Conservation (phyloP, 2,329 filamentous ascomycete species). For the Alternaria ethzedia region DNA sequence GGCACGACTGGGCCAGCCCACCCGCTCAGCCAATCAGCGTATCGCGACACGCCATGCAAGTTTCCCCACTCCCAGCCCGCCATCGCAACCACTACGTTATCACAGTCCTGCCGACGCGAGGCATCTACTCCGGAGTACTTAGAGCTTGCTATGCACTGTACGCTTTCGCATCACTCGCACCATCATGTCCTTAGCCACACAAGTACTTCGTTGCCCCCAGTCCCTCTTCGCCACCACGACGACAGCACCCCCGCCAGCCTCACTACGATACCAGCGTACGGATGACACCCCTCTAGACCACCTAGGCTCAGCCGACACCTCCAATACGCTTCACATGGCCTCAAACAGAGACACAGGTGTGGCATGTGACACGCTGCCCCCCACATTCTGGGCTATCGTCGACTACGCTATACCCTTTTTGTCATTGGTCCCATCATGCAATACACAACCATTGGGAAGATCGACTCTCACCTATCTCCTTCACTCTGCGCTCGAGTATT, state of each 20-base stretch:
- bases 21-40: conserved; percentile 12
- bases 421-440: conserved; percentile 8
- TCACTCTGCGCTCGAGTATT: background rate
- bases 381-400: conserved; percentile 21
- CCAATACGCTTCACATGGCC: conserved; percentile 18
- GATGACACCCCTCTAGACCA: conserved; percentile 28
- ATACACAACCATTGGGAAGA: background rate
- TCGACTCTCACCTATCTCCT: background rate
- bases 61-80: conserved; percentile 16
- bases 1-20: background rate
- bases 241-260: background rate
- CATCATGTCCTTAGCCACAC: background rate
- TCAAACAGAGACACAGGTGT: conserved; percentile 21
- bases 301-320: conserved; percentile 19
- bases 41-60: conserved; percentile 9
- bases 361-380: conserved; percentile 31
- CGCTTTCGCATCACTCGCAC: background rate
- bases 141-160: background rate
- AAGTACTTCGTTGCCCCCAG: background rate
- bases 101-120: background rate
- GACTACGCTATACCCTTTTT: conserved; percentile 11
- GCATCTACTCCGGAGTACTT: background rate
- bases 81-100: conserved; percentile 8
- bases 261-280: conserved; percentile 17
- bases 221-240: background rate